These are phyloP conservation scores for Exophiala sp. DNA, from an alignment of 2,329 filamentous ascomycete species.

Conservation along the genomic window DNA sequence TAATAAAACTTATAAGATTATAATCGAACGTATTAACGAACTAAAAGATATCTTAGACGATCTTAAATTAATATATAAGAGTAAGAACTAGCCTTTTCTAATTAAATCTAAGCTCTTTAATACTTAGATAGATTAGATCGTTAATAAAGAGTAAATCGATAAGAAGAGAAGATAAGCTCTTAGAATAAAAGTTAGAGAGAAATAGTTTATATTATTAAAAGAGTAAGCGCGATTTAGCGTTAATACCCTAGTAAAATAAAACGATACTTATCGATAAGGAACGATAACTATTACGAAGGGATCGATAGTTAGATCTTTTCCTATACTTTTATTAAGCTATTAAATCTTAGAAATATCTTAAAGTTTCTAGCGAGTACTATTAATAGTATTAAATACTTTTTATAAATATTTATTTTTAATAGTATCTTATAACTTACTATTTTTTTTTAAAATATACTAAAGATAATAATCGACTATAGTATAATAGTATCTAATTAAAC, in stretches of 20 bases:
- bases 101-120: neutral
- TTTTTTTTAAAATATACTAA: too few species aligned
- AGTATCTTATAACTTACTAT: too few species aligned
- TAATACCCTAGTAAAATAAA: neutral
- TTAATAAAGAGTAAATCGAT: neutral
- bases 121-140: neutral
- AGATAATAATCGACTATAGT: neutral
- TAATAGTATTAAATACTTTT: too few species aligned
- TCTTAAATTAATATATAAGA: neutral
- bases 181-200: neutral
- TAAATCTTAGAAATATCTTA: too few species aligned
- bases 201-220: neutral
- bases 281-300: neutral
- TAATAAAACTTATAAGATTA: neutral
- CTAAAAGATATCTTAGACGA: neutral
- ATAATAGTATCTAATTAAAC: neutral
- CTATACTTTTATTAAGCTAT: too few species aligned
- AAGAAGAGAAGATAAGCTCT: neutral
- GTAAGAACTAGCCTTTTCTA: neutral
- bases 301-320: too few species aligned
- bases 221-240: neutral
- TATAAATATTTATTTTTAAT: too few species aligned
- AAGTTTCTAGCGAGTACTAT: too few species aligned
- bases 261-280: neutral
- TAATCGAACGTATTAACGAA: neutral